Conservation (phyloP, 371 early-diverging fungal species). For the Mortierella sp. region DNA sequence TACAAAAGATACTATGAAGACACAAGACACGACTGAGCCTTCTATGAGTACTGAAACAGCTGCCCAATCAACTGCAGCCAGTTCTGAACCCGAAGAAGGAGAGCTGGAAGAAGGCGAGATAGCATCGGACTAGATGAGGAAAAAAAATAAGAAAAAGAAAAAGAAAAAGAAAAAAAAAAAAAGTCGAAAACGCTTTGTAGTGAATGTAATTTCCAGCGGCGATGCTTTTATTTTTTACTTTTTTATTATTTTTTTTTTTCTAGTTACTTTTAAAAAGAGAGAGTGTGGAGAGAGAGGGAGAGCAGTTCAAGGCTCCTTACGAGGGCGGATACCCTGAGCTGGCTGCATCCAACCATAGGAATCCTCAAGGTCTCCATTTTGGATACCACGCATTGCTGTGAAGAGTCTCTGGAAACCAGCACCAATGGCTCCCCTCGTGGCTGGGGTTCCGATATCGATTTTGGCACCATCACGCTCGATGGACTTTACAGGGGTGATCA, state of each 20-base stretch:
- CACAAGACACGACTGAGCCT: too few species aligned
- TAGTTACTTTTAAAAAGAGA: not conserved
- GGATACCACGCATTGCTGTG: conserved; percentile 73
- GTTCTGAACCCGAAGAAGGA: conserved; percentile 36
- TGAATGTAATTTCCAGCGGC: not conserved
- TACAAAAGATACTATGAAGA: too few species aligned
- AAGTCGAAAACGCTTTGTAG: not conserved
- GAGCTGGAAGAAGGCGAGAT: conserved; percentile 50
- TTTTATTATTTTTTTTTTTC: not conserved
- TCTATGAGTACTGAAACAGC: not conserved
- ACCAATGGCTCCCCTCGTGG: conserved; percentile 58
- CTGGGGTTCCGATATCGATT: conserved; percentile 53
- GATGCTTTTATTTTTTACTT: not conserved
- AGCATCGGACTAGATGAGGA: conserved; percentile 27
- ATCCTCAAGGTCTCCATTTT: conserved; percentile 72
- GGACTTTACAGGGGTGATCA: conserved; percentile 79
- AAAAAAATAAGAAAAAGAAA: not conserved
- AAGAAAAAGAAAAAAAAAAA: not conserved
- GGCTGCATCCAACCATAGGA: conserved; percentile 82
- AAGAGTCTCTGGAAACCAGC: conserved; percentile 69
- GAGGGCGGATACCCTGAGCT: conserved; percentile 63
- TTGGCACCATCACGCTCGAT: conserved; percentile 69
- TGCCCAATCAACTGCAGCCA: not conserved
- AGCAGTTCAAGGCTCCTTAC: conserved; percentile 34
- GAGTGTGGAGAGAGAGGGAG: not conserved